Evolutionary conservation across 805 yeast species (phyloP).

Genomic region (Saturnispora zaruensis): DNA sequence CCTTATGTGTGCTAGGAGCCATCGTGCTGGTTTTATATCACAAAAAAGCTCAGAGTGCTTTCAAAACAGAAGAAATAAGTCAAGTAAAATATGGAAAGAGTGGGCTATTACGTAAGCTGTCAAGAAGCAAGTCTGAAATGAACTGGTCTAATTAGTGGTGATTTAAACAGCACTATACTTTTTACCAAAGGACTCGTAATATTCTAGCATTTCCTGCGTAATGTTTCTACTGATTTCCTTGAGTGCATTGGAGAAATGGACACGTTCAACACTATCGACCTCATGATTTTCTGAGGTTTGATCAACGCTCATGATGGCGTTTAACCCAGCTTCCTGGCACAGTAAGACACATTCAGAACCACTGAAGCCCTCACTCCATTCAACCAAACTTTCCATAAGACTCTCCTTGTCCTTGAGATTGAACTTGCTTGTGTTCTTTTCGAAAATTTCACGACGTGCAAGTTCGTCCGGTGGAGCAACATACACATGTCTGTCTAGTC

Average conservation of each 20-base stretch:
- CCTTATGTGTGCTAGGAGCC: constrained; percentile 14
- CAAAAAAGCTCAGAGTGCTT: not conserved
- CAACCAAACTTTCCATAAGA: constrained; percentile 43
- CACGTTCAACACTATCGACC: constrained; percentile 16
- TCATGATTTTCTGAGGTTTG: constrained; percentile 45
- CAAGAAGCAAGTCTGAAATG: not conserved
- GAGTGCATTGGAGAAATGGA: constrained; percentile 59
- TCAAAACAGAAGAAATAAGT: not conserved
- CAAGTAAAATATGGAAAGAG: not conserved
- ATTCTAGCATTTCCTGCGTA: constrained; percentile 74
- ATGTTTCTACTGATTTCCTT: constrained; percentile 66
- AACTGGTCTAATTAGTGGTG: not conserved
- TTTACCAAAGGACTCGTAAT: constrained; percentile 52
- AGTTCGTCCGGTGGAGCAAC: constrained; percentile 84
- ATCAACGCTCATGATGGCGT: constrained; percentile 80
- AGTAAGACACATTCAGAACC: constrained; percentile 92
- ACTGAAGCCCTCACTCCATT: constrained; percentile 77
- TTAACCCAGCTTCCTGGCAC: constrained; percentile 92
- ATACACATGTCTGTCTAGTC: constrained; percentile 87
- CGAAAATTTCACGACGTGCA: constrained; percentile 72
- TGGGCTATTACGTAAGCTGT: not conserved
- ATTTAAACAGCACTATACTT: constrained; percentile 20
- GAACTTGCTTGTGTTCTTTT: constrained; percentile 63
- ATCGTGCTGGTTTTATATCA: not conserved
- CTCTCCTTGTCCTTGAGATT: constrained; percentile 34